These are phyloP conservation scores for Phialophora expanda DNA, from an alignment of 2,329 filamentous ascomycete genomes.

Conservation along the genomic window DNA sequence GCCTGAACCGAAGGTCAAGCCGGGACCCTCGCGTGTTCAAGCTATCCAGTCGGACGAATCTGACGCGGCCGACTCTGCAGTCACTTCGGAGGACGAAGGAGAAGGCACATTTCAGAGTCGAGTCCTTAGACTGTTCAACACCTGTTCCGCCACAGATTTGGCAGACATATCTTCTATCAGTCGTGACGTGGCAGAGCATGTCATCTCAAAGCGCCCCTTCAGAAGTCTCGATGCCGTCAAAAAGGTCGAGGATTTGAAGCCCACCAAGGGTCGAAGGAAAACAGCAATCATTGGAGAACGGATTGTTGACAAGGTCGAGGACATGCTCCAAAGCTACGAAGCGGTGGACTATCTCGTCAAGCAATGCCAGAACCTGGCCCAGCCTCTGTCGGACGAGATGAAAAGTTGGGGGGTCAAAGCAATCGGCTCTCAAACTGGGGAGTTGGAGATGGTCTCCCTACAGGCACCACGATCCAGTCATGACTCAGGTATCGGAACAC, in stretches of 20 bases:
- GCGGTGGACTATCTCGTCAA: conserved; percentile 82
- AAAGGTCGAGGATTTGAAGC: conserved; percentile 64
- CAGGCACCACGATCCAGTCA: conserved; percentile 52
- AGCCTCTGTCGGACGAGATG: conserved; percentile 68
- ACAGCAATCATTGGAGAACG: conserved; percentile 67
- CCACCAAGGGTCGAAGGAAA: conserved; percentile 56
- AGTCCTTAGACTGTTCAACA: conserved; percentile 83
- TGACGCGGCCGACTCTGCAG: conserved; percentile 49
- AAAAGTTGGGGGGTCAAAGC: conserved; percentile 71
- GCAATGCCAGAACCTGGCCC: conserved; percentile 74
- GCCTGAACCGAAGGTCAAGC: conserved; percentile 38
- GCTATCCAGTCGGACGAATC: conserved; percentile 51
- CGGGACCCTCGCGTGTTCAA: conserved; percentile 17
- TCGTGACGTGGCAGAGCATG: conserved; percentile 68
- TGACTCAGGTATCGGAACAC: conserved; percentile 72
- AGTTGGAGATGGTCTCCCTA: conserved; percentile 65
- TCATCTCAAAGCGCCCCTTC: conserved; percentile 80
- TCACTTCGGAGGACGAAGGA: conserved; percentile 48
- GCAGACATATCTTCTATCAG: conserved; percentile 80
- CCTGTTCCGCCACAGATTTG: conserved; percentile 74
- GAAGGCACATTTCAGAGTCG: conserved; percentile 52
- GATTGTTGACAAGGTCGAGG: conserved; percentile 68
- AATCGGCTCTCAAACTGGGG: conserved; percentile 64
- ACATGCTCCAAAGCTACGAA: conserved; percentile 79
- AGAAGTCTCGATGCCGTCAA: conserved; percentile 67